Evolutionary conservation across 2,329 filamentous ascomycete species (phyloP), one percentile per base, ranked within the genome.

Genomic region (Paecilomyces dactylethromorphus): DNA sequence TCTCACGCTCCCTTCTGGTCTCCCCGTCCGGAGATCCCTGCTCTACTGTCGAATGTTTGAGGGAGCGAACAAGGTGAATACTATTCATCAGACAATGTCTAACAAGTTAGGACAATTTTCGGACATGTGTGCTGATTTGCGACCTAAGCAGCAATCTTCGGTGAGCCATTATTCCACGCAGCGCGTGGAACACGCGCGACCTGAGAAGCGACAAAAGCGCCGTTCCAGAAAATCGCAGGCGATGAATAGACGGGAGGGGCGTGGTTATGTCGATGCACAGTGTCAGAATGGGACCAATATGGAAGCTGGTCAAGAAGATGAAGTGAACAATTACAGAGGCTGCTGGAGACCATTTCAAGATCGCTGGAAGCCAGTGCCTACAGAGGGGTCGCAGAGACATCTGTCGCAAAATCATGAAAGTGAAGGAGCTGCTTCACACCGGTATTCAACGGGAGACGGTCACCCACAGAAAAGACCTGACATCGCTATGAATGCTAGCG

Each of bases 331-430:
- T 35, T 29, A 45, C 1, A 62, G 33, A 15, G 35, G 56, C 13
- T 58, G 58, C 45, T 67, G 65, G 65, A 62, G 63, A 32, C 64
- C 65, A 1, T 64, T 64, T 52, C 56, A 53, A 33, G 61, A 58
- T 53, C 64, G 65, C 31, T 65, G 64, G 64, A 60, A 58, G 5
- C 39, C 39, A 8, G n/a, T 45, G n/a, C 5, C 39, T 45, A 18
- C 39, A 18, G 18, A n/a, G 39, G 39, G n/a, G 15, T n/a, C 39
- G 39, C 39, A 45, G 18, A 18, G 15, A 18, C 21, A 21, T 45
- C n/a, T 18, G n/a, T 7, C 39, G 39, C 35, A 39, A 39, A 39
- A 39, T 39, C 35, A 39, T n/a, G 39, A 7, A 0, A 10, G n/a
- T 15, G 39, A 45, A 45, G 10, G 39, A 18, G 39, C 39, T 8